Evolutionary conservation across 495 filamentous ascomycete species (phyloP), one percentile per base, ranked within the genome.

Genomic region (Penicillium argentinense): DNA sequence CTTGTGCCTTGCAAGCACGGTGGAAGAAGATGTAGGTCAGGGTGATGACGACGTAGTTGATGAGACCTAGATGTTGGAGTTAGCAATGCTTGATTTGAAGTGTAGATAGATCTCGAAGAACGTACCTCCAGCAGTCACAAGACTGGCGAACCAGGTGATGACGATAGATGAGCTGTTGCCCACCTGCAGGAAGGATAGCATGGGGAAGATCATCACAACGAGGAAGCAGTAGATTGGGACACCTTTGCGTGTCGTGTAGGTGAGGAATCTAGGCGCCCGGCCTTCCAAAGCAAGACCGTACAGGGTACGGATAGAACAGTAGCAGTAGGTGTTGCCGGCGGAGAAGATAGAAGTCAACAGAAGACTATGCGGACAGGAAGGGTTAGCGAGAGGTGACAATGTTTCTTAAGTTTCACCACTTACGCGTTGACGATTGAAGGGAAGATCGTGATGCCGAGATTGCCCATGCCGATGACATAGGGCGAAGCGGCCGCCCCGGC

Each of bases 311-410:
- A 82, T 87, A 3, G 87, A 85, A 64, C 84, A 88, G 66, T 88
- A 95, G 14, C 85, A 82, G 64, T 89, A 91, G 11, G 84, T 86
- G 56, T 93, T 92, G 8, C 89, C 89, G 5, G 88, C 88, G 2
- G 85, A 89, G 66, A 91, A 89, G 39, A 30, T n/a, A 3, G 5
- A 12, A 3, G 28, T 30, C 4, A 30, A 6, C 5, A 30, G 4
- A n/a, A 30, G 28, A n/a, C 87, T 86, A n/a, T n/a, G n/a, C n/a
- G n/a, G n/a, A n/a, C n/a, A n/a, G n/a, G n/a, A 2, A 83, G 79
- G 0, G 83, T 88, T 16, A 91, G 56, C 27, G 91, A 67, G 27
- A 88, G 71, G 7, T 51, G 54, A 23, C 1, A 19, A n/a, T 12
- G 17, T 11, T 6, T 9, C 8, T 18, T 42, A 11, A 44, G 39